These are phyloP conservation scores for Emydomyces testavorans DNA, from an alignment of 2,329 filamentous ascomycete species.

Conservation along the genomic window DNA sequence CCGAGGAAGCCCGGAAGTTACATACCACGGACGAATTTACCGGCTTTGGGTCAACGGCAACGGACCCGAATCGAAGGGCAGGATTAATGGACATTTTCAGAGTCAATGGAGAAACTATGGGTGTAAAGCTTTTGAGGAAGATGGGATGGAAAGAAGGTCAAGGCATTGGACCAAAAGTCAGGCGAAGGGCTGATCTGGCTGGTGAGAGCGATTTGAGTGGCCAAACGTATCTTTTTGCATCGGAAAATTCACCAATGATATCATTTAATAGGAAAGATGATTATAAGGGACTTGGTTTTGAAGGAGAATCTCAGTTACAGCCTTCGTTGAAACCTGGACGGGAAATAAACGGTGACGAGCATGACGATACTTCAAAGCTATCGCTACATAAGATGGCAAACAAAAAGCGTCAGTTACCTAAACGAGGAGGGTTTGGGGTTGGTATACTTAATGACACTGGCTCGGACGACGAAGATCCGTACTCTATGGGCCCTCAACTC, in stretches of 20 bases:
- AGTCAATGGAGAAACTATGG: constrained; percentile 69
- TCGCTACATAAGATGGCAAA: constrained; percentile 26
- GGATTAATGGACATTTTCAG: constrained; percentile 62
- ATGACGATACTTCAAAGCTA: constrained; percentile 23
- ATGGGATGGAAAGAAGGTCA: constrained; percentile 97
- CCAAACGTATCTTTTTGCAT: constrained; percentile 66
- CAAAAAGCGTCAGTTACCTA: constrained; percentile 44
- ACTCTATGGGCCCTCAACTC: constrained; percentile 81
- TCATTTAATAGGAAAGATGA: constrained; percentile 37
- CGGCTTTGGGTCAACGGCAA: constrained; percentile 57
- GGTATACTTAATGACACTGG: constrained; percentile 85
- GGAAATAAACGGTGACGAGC: constrained; percentile 23
- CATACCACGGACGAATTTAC: constrained; percentile 64
- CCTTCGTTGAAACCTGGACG: constrained; percentile 15
- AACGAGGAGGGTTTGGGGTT: constrained; percentile 63
- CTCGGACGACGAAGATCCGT: constrained; percentile 90
- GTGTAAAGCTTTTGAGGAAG: constrained; percentile 66
- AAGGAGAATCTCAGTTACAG: constrained; percentile 30
- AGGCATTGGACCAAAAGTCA: constrained; percentile 78
- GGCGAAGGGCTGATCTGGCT: constrained; percentile 59
- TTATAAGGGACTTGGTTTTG: constrained; percentile 38
- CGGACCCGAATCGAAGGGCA: constrained; percentile 42
- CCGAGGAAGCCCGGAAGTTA: constrained; percentile 62
- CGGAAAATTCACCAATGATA: constrained; percentile 61
- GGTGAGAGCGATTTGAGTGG: constrained; percentile 35